Conservation (phyloP, 345 rosid genomes). For the Heritiera littoralis region DNA sequence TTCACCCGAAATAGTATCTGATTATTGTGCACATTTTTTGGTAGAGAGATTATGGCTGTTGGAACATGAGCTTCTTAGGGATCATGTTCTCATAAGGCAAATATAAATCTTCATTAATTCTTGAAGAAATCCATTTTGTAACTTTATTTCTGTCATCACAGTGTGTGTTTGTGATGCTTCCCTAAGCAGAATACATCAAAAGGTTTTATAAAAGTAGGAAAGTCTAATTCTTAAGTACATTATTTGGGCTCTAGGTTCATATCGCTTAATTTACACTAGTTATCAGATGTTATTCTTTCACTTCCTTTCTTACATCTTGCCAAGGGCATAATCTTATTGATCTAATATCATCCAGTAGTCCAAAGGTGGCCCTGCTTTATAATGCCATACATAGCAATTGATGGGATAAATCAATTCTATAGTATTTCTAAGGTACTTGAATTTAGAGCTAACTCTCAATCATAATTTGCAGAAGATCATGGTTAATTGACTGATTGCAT, state of each 20-base stretch:
- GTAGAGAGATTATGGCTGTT: background rate
- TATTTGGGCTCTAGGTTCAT: background rate
- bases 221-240: background rate
- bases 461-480: background rate
- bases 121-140: background rate
- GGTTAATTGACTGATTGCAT: background rate
- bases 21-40: too few relatives aligned
- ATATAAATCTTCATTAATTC: background rate
- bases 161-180: background rate
- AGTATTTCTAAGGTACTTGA: background rate
- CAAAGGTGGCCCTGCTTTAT: background rate
- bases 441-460: background rate
- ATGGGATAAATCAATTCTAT: background rate
- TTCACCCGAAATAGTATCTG: background rate
- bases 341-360: background rate
- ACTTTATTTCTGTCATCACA: background rate
- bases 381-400: background rate
- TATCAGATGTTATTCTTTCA: background rate
- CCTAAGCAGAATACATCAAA: background rate
- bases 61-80: background rate
- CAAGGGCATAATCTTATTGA: background rate
- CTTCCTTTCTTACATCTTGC: slow-evolving; percentile 7
- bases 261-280: background rate
- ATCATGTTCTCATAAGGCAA: background rate
- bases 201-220: background rate